Base-by-base conservation (phyloP, 208 protist genomes). In the Strigomonas oncopelti region DNA sequence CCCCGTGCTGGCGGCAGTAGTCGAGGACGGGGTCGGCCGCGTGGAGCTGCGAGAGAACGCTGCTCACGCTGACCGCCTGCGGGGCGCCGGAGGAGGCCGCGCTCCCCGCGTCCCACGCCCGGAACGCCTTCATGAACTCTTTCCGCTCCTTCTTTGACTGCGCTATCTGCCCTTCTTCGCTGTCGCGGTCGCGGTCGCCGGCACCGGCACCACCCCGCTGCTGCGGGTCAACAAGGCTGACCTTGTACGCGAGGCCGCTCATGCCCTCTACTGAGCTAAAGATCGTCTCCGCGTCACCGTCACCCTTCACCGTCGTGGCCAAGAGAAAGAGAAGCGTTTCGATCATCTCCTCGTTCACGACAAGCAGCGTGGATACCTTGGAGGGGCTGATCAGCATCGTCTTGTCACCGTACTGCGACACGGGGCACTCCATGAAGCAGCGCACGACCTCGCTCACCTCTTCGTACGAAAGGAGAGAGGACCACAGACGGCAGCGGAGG, bases 251-350 rank as follows among this genome's bases (percentile, higher is more conserved):
- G 8, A 88, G 72, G 5, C 80, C 69, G 42, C 69, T 78, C 14
- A 63, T 83, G 24, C 88, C 83, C 20, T 66, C 71, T 25, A 90
- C 74, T 1, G 71, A 60, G 53, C 67, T 72, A 55, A 90, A 80
- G 52, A 81, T 20, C 1, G 45, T 13, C 0, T 14, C 54, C 3
- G 25, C 13, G 18, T 29, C 27, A 9, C 54, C 31, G 8, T 11
- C 2, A 31, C 32, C 16, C 8, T 5, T 4, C 31, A 32, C 32
- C 16, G 51, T 60, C 1, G 78, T 77, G 2, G 92, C 52, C 32
- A 95, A 32, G 53, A 91, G 61, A 60, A 93, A 96, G 0, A 96
- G 68, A 16, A 96, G 65, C 20, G 87, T 96, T 70, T 92, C 90
- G 28, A 93, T 72, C 1, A 78, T 81, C 64, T 93, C 90, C 45